Base-by-base conservation (phyloP, 805 yeast genomes). In the Maudiozyma turicensis region DNA sequence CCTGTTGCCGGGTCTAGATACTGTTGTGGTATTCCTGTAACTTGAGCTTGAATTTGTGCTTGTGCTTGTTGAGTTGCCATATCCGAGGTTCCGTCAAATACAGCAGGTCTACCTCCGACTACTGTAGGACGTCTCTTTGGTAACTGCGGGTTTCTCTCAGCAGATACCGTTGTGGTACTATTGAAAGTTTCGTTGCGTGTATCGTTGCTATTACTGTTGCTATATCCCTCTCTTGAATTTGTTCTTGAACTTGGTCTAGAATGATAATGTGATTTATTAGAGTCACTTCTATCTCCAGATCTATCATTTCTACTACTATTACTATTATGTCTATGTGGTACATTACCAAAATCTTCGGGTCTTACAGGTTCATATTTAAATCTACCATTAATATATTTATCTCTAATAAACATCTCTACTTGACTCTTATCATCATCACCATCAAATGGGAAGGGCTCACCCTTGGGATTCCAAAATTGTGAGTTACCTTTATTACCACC, bases 1-100 rank as follows among this genome's bases (percentile, higher is more conserved):
- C 91, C 90, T 0, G 88, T 82, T 7, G 75, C 69, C 2, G 89
- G 88, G 56, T 84, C 90, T 20, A 82, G 72, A 60, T 80, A 84
- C 58, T 83, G 91, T 68, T 84, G 65, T 64, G 76, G 67, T 52
- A 68, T 49, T 37, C 68, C 57, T 35, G 56, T 59, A 15, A 59
- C 51, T 33, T 40, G 57, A 2, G 54, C 48, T n/a, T 56, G 63
- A 6, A 56, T 45, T 40, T 20, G 43, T 31, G 14, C 44, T 29
- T 31, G 46, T 47, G 9, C 51, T 32, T 8, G 43, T 50, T 37
- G 47, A n/a, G 48, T 45, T 9, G 53, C 31, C 6, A 44, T 49
- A 44, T 48, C 57, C 6, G 58, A 45, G 1, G 35, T 32, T 8
- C 66, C 66, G 45, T 63, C 75, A 56, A 71, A 68, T 3, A 59